Base-by-base conservation (phyloP, 805 yeast genomes). In the Cyberlindnera amylophila region DNA sequence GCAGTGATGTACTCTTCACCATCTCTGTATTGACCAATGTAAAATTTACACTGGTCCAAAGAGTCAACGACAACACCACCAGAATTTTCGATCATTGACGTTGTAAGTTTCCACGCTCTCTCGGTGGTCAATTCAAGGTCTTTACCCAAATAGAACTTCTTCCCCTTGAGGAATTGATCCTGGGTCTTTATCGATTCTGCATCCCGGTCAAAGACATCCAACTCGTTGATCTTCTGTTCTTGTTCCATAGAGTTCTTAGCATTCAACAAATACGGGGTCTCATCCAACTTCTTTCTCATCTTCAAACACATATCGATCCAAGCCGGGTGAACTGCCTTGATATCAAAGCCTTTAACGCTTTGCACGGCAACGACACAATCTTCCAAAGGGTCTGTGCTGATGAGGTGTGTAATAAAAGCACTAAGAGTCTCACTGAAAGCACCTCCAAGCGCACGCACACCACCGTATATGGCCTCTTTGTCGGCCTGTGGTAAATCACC, bases 271-370 rank as follows among this genome's bases (percentile, higher is more conserved):
- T 82, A 86, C 2, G 74, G 73, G 0, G 57, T 45, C 40, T 78
- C 90, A 40, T 74, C 75, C 10, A 83, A 59, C 38, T 63, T 70
- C 35, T 68, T 59, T 21, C 79, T 69, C 30, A 70, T 57, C 41
- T 73, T 76, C 47, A 86, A 66, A 55, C 90, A 82, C 45, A 77
- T 84, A 39, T 81, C 81, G 12, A 90, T 62, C 96, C 96, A 91
- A 16, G 79, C 76, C 0, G 96, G 95, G 3, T 74, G 67, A 3
- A 90, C 93, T 13, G 81, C 71, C 37, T 74, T 70, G 28, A 84
- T 80, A 28, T 67, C 59, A 29, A 67, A 60, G 4, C 59, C 59
- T 1, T 64, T 65, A 18, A 63, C 61, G 24, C 65, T 54, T 36
- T 72, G 63, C 3, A 70, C 66, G 1, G 86, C 87, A 19, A 75